A percentile compares a stretch with the other conserved stretches of the same genome.
phyloP scores from a whole-genome alignment of 768 basidiomycete genomes.

The Tulasnella sp. region DNA sequence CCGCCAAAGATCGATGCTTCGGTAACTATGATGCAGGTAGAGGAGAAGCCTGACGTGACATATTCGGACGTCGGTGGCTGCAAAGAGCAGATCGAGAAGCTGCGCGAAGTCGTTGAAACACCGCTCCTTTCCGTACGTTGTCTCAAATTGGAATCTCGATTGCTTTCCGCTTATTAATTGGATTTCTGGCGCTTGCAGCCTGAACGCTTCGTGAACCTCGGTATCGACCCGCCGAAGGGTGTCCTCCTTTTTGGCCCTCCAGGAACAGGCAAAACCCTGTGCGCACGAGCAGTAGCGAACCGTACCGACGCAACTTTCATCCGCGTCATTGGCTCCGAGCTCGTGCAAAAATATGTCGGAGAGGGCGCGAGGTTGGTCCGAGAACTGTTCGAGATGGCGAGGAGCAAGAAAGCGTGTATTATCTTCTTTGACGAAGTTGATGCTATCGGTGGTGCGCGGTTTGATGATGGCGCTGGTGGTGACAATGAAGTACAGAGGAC shows the following conservation, averaged over 20 bases:
- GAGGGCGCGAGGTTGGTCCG: slow-evolving; percentile 99
- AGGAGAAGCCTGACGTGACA: slow-evolving; percentile 96
- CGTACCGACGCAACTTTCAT: slow-evolving; percentile 98
- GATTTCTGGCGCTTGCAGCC: slow-evolving; percentile 51
- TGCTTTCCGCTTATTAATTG: background rate
- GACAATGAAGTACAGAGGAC: slow-evolving; percentile 99
- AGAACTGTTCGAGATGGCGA: slow-evolving; percentile 97
- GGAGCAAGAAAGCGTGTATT: slow-evolving; percentile 97
- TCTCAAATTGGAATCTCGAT: background rate
- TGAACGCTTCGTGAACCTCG: slow-evolving; percentile 96
- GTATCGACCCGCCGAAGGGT: slow-evolving; percentile 98
- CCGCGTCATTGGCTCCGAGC: slow-evolving; percentile 95
- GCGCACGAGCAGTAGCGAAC: slow-evolving; percentile 96
- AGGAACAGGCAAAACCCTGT: slow-evolving; percentile 97
- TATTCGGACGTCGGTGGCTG: slow-evolving; percentile 98
- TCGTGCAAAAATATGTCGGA: slow-evolving; percentile 99
- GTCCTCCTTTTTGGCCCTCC: slow-evolving; percentile 93
- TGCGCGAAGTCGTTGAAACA: slow-evolving; percentile 95
- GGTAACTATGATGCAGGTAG: slow-evolving; percentile 99
- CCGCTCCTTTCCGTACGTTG: slow-evolving; percentile 78
- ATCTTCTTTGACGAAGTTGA: slow-evolving; percentile 99
- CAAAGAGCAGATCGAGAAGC: slow-evolving; percentile 98
- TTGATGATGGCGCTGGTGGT: slow-evolving; percentile 96
- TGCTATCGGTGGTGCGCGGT: slow-evolving; percentile 94
- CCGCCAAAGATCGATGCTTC: slow-evolving; percentile 99